A percentile compares a stretch with the other conserved stretches of the same genome.
phyloP scores from a whole-genome alignment of 805 yeast genomes.

The Ogataea saltuana region DNA sequence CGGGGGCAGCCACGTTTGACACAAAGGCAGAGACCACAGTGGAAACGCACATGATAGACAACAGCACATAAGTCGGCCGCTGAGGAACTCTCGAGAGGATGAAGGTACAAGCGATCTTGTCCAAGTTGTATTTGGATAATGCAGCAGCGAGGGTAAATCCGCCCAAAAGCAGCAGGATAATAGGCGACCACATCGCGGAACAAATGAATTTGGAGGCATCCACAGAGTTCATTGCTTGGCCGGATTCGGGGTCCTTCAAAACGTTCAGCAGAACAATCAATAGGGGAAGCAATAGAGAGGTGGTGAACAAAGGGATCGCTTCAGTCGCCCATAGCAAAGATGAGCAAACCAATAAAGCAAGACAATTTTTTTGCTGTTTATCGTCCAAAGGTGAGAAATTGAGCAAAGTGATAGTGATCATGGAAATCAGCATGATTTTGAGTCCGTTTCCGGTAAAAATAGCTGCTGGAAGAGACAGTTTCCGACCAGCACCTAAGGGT shows the following conservation, averaged over 20 bases:
- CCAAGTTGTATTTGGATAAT: conserved; percentile 84
- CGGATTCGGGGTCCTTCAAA: conserved; percentile 54
- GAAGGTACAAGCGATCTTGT: conserved; percentile 79
- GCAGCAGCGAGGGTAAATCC: conserved; percentile 97
- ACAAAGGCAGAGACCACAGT: conserved; percentile 92
- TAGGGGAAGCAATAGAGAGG: conserved; percentile 81
- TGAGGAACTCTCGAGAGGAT: conserved; percentile 84
- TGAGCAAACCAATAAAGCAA: conserved; percentile 78
- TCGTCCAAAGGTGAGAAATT: conserved; percentile 59
- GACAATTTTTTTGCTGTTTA: conserved; percentile 70
- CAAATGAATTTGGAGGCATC: conserved; percentile 80
- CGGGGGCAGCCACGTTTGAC: conserved; percentile 97
- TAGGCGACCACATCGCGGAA: conserved; percentile 93
- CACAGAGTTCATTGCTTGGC: conserved; percentile 55
- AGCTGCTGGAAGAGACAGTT: conserved; percentile 35
- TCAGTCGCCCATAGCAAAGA: conserved; percentile 96
- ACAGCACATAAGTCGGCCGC: conserved; percentile 71
- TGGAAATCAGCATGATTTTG: conserved; percentile 48
- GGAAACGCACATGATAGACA: conserved; percentile 85
- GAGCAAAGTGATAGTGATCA: conserved; percentile 50
- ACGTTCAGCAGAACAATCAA: conserved; percentile 74
- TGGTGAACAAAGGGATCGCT: conserved; percentile 86
- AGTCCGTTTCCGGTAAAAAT: conserved; percentile 40
- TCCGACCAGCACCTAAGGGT: conserved; percentile 33
- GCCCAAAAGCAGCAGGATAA: conserved; percentile 84